These are phyloP conservation scores for Ogataea nakhonphanomensis DNA, from an alignment of 805 yeast genomes.

Conservation along the genomic window DNA sequence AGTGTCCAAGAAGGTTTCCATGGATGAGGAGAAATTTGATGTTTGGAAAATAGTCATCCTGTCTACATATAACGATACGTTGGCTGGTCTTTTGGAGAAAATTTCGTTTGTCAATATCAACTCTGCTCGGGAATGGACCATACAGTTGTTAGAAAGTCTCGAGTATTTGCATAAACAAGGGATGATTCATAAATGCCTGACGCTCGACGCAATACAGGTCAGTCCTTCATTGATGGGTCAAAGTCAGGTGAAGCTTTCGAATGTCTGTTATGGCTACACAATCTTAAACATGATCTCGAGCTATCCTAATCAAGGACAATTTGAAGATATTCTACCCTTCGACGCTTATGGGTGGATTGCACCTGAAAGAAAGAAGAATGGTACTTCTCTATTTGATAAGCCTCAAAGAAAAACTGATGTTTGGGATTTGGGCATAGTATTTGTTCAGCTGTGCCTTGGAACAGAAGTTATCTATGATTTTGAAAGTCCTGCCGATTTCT, in stretches of 20 bases:
- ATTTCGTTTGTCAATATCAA: conserved; percentile 66
- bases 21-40: conserved; percentile 23
- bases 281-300: conserved; percentile 37
- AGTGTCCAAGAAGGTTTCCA: conserved; percentile 27
- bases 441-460: conserved; percentile 65
- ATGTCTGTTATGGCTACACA: conserved; percentile 56
- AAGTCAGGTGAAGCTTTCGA: conserved; percentile 54
- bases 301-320: conserved; percentile 30
- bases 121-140: conserved; percentile 83
- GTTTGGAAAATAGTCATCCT: conserved; percentile 70
- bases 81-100: conserved; percentile 64
- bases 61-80: conserved; percentile 56
- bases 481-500: conserved; percentile 61
- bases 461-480: conserved; percentile 50
- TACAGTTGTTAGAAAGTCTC: conserved; percentile 79
- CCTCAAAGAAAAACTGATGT: conserved; percentile 84
- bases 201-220: conserved; percentile 55
- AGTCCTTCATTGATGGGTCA: conserved; percentile 53
- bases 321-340: conserved; percentile 26
- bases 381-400: conserved; percentile 31
- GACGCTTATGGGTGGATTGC: conserved; percentile 60
- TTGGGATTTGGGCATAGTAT: conserved; percentile 86
- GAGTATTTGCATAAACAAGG: conserved; percentile 88
- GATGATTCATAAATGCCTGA: conserved; percentile 65
- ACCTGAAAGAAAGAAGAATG: conserved; percentile 56